A percentile compares a stretch with the other conserved stretches of the same genome.
Evolutionary conservation across 2,329 filamentous ascomycete genomes (phyloP).

Genomic region (Pseudogymnoascus sp.): DNA sequence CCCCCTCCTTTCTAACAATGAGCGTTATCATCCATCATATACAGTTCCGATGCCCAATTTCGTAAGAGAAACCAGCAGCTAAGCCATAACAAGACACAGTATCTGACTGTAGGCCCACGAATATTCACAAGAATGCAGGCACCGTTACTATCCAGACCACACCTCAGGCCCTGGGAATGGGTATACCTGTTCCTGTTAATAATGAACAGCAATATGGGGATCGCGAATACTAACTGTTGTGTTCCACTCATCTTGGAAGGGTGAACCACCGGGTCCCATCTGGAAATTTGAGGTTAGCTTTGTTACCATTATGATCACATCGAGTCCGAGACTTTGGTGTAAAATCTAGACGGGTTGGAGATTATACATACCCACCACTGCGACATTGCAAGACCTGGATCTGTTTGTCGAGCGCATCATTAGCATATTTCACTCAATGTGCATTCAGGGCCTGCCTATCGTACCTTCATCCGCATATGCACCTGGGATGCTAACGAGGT

Average conservation of each 20-base stretch:
- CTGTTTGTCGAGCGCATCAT: not conserved
- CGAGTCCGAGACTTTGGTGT: conserved; percentile 6
- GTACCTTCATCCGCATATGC: conserved; percentile 3
- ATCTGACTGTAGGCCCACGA: not conserved
- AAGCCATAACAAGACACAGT: not conserved
- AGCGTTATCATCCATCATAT: not conserved
- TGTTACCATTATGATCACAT: not conserved
- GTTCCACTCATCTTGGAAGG: not conserved
- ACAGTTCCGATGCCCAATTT: not conserved
- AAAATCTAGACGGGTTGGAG: not conserved
- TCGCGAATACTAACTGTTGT: not conserved
- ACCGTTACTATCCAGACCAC: not conserved
- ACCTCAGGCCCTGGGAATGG: conserved; percentile 12
- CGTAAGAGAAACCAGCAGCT: not conserved
- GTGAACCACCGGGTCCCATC: not conserved
- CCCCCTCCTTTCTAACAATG: not conserved
- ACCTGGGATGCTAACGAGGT: conserved; percentile 12
- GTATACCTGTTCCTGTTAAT: conserved; percentile 11
- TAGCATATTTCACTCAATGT: not conserved
- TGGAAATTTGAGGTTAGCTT: not conserved
- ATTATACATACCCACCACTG: conserved; percentile 7
- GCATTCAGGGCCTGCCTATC: not conserved
- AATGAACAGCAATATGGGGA: not conserved
- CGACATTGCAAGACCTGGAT: conserved; percentile 12
- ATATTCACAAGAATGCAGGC: not conserved